These are phyloP conservation scores for Avena atlantica DNA, from an alignment of 176 grass and related monocot genomes.

Conservation along the genomic window DNA sequence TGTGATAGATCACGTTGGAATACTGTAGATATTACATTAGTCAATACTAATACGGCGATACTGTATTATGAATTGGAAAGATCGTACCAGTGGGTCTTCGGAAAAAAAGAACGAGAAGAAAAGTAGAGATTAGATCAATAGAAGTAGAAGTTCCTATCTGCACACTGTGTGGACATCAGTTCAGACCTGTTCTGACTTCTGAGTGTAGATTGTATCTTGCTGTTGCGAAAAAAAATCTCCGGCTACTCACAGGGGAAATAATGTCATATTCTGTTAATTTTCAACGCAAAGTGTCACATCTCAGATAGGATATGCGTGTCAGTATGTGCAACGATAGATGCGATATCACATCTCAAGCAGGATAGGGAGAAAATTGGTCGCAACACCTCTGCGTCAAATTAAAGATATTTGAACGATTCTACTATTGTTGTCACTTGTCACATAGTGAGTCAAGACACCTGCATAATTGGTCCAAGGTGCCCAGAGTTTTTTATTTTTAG, in stretches of 20 bases:
- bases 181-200: neutral
- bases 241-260: neutral
- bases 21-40: neutral
- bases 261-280: neutral
- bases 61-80: neutral
- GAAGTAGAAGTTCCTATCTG: neutral
- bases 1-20: neutral
- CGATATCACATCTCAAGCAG: neutral
- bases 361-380: neutral
- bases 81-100: neutral
- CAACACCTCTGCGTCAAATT: neutral
- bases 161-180: neutral
- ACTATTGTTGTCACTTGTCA: neutral
- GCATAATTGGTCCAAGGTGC: neutral
- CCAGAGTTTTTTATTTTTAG: neutral
- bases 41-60: too few species aligned
- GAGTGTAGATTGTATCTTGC: neutral
- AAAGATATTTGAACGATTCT: neutral
- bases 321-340: neutral
- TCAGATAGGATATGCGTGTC: neutral
- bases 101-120: neutral
- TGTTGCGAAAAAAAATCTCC: neutral
- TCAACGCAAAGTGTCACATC: neutral
- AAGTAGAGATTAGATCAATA: neutral
- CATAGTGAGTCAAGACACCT: neutral